Base-by-base conservation (phyloP, 1,284 basidiomycete species). In the Cutaneotrichosporon sp. region DNA sequence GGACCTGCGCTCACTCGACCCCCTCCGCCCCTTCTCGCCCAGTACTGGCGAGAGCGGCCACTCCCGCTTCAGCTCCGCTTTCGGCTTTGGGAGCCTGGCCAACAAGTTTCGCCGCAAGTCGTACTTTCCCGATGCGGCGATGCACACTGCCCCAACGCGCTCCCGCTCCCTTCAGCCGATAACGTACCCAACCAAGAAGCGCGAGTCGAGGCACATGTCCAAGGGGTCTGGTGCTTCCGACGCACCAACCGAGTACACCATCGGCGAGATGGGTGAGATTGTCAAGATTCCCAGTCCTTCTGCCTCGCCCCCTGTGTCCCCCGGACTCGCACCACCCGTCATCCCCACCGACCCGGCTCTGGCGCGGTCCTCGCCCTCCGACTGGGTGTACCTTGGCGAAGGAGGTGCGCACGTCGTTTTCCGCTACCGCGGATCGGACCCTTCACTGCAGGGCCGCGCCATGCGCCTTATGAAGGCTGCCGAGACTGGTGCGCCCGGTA, bases 341-440 rank as follows among this genome's bases (percentile, higher is more conserved):
- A 6, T 22, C 16, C 9, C 33, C 11, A 35, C 26, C 11, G 45
- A 46, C 22, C 45, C 45, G 11, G 46, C 31, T 17, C n/a, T 55
- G 7, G n/a, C 48, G 20, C 42, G 59, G 14, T 68, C 65, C 3
- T 27, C 49, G 12, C 56, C 84, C 0, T 61, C 68, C 6, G 78
- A 90, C 67, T 94, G 90, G 91, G 75, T 71, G 55, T 96, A 94
- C 67, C 76, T 90, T 26, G 84, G 88, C 1, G 91, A 94, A 74
- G 91, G 91, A 14, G 88, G 87, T n/a, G 86, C 88, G 9, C 87
- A 88, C 9, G 82, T 90, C 59, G 88, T 94, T 20, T 89, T 90
- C 72, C 83, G 85, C 8, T 93, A 91, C 67, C 64, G 67, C 11
- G 88, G 89, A 0, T 74, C 80, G 0, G 55, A 73, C 46, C 69